Evolutionary conservation across 805 yeast species (phyloP).

Genomic region (Yueomyces sinensis): DNA sequence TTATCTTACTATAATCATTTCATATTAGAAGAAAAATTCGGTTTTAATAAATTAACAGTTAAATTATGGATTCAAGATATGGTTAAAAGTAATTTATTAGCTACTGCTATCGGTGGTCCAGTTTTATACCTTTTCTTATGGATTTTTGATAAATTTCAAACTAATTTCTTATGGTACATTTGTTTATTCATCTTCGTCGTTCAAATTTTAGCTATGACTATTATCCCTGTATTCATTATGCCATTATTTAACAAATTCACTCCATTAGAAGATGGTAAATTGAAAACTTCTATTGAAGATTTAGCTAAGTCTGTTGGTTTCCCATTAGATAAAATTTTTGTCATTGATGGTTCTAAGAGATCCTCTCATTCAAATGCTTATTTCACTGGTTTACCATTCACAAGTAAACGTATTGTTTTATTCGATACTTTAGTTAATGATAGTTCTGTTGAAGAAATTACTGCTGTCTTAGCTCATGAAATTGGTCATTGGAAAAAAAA

Average conservation of each 20-base stretch:
- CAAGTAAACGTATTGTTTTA: conserved; percentile 78
- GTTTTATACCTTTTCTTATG: conserved; percentile 62
- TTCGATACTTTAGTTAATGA: conserved; percentile 83
- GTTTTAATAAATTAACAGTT: conserved; percentile 79
- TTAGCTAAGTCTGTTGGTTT: conserved; percentile 65
- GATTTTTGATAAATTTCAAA: conserved; percentile 70
- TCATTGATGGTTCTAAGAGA: conserved; percentile 94
- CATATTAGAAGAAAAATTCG: conserved; percentile 83
- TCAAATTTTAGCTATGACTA: conserved; percentile 60
- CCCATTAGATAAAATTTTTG: conserved; percentile 78
- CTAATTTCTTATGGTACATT: conserved; percentile 67
- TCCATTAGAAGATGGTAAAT: conserved; percentile 82
- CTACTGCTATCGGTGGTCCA: conserved; percentile 55
- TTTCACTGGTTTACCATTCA: conserved; percentile 93
- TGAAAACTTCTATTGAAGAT: conserved; percentile 66
- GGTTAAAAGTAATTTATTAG: conserved; percentile 44
- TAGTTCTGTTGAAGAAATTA: conserved; percentile 63
- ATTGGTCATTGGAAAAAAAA: conserved; percentile 95
- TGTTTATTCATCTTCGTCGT: conserved; percentile 58
- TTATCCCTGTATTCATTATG: conserved; percentile 75
- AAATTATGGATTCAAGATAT: conserved; percentile 62
- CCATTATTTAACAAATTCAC: conserved; percentile 88
- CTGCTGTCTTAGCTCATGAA: conserved; percentile 96
- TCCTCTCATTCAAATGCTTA: conserved; percentile 95
- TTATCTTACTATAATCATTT: conserved; percentile 64